Evolutionary conservation across 2,329 filamentous ascomycete species (phyloP).

Genomic region (Alternaria angustiovoidea): DNA sequence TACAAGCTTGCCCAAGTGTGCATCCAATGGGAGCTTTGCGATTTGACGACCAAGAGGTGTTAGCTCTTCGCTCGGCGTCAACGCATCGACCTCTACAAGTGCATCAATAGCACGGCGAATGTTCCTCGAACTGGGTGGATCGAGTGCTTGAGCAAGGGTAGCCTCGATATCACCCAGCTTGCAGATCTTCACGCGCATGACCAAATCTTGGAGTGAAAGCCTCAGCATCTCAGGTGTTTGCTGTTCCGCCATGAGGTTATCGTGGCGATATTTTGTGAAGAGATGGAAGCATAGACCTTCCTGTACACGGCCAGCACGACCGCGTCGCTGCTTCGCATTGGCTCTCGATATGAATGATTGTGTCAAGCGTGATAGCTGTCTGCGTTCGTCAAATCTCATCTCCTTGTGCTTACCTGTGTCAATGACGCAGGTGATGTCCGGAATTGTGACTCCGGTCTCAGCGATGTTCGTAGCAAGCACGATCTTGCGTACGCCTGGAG

Average conservation of each 20-base stretch:
- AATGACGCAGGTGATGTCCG: slow-evolving; percentile 95
- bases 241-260: slow-evolving; percentile 83
- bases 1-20: slow-evolving; percentile 93
- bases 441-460: slow-evolving; percentile 98
- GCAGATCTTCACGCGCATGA: slow-evolving; percentile 96
- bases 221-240: slow-evolving; percentile 97
- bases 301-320: slow-evolving; percentile 93
- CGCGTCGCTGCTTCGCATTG: slow-evolving; percentile 93
- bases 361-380: slow-evolving; percentile 87
- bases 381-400: slow-evolving; percentile 93
- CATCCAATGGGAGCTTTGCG: slow-evolving; percentile 87
- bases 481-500: slow-evolving; percentile 84
- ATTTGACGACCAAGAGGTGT: slow-evolving; percentile 87
- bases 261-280: slow-evolving; percentile 89
- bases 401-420: slow-evolving; percentile 97
- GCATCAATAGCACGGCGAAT: slow-evolving; percentile 93
- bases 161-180: slow-evolving; percentile 93
- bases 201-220: slow-evolving; percentile 90
- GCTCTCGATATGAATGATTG: slow-evolving; percentile 96
- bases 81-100: slow-evolving; percentile 87
- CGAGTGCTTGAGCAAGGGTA: slow-evolving; percentile 85
- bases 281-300: slow-evolving; percentile 95
- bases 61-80: slow-evolving; percentile 81
- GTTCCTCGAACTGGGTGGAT: slow-evolving; percentile 90
- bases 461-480: slow-evolving; percentile 98